Percentiles rank a stretch among this genome's conserved stretches.
Evolutionary conservation across 1,284 basidiomycete genomes (phyloP).

Genomic region (Fomitopsis palustris): DNA sequence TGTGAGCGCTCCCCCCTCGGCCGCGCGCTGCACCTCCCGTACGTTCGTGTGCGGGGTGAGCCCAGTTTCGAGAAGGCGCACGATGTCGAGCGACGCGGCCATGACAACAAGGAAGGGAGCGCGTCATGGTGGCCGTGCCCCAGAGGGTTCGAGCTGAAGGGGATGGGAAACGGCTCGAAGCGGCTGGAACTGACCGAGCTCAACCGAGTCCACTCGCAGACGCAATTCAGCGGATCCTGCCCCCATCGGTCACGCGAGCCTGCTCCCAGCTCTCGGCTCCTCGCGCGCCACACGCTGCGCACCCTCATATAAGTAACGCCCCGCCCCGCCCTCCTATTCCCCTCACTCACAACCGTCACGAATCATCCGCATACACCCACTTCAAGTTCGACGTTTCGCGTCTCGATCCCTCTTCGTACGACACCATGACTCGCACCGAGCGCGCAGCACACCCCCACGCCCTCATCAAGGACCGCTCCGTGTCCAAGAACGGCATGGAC

Average conservation of each 20-base stretch:
- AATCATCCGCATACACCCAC: not conserved
- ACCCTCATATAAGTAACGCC: constrained; percentile 2
- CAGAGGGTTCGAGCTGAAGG: not conserved
- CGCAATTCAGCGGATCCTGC: constrained; percentile 6
- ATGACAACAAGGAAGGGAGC: not conserved
- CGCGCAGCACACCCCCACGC: constrained; percentile 73
- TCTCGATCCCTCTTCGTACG: not conserved
- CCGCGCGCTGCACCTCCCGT: not conserved
- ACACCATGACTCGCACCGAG: constrained; percentile 70
- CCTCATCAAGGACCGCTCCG: constrained; percentile 71
- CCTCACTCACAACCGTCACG: not conserved
- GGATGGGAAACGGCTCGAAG: constrained; percentile 9
- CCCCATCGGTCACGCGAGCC: constrained; percentile 10
- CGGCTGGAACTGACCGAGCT: constrained; percentile 10
- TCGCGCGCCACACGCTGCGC: constrained; percentile 4
- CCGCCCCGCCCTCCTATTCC: not conserved
- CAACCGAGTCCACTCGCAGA: not conserved
- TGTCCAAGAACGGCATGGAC: constrained; percentile 72
- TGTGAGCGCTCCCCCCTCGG: not conserved
- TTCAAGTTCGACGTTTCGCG: not conserved
- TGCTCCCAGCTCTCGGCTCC: constrained; percentile 1
- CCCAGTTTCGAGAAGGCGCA: too few relatives aligned
- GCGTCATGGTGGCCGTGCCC: not conserved
- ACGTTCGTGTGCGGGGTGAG: not conserved
- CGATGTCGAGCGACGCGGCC: not conserved